Conservation (phyloP, 148 eudicot species). For the Agrostemma githago region DNA sequence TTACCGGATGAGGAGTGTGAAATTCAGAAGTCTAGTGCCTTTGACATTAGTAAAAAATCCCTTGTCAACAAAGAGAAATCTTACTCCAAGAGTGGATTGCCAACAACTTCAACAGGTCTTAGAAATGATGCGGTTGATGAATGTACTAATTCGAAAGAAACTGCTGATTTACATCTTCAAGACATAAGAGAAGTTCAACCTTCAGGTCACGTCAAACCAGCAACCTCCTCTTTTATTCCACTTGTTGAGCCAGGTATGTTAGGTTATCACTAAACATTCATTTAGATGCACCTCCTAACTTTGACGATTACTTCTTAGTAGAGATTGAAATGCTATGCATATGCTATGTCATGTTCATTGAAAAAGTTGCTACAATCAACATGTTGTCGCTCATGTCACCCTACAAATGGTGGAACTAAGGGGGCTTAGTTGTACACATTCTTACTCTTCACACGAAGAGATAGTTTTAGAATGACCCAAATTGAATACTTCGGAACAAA, state of each 20-base stretch:
- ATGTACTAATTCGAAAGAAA: slow-evolving; percentile 32
- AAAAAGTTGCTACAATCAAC: too few relatives aligned
- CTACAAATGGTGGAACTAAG: too few relatives aligned
- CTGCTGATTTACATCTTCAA: slow-evolving; percentile 33
- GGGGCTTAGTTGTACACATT: too few relatives aligned
- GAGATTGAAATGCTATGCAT: not conserved
- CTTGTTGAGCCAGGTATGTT: slow-evolving; percentile 60
- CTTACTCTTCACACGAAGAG: too few relatives aligned
- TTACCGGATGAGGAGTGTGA: slow-evolving; percentile 29
- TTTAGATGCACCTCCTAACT: not conserved
- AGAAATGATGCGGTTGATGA: slow-evolving; percentile 15
- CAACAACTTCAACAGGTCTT: slow-evolving; percentile 21
- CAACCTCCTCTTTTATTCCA: slow-evolving; percentile 31
- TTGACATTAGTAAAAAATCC: slow-evolving; percentile 14
- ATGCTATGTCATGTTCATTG: not conserved
- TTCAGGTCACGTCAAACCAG: slow-evolving; percentile 31
- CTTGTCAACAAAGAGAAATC: slow-evolving; percentile 11
- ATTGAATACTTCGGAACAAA: too few relatives aligned
- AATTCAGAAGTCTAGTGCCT: slow-evolving; percentile 19
- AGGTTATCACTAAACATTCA: not conserved
- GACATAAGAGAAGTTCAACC: slow-evolving; percentile 47
- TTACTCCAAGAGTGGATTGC: slow-evolving; percentile 16
- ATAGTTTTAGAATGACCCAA: too few relatives aligned
- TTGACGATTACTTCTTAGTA: not conserved
- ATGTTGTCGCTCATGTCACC: too few relatives aligned